Conservation (phyloP, 306 rosid genomes). For the Cajanus cajan region DNA sequence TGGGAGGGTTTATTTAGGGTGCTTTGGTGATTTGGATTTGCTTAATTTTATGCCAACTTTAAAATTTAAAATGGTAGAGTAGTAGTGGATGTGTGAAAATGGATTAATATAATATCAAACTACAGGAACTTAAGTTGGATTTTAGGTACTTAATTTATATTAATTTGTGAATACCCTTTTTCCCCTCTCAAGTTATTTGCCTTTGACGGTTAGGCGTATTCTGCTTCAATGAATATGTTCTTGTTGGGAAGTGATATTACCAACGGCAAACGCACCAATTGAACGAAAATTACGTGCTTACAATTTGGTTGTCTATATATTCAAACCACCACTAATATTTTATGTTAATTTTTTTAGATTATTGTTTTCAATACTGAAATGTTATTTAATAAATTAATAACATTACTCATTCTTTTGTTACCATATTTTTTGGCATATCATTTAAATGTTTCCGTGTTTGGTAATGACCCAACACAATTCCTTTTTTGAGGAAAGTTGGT, state of each 20-base stretch:
- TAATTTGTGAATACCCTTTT: conserved; percentile 10
- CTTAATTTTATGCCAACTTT: neutral
- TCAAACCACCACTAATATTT: neutral
- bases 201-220: neutral
- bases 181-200: neutral
- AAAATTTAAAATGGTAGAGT: neutral
- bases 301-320: neutral
- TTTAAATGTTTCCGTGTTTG: neutral
- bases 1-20: neutral
- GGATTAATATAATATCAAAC: conserved; percentile 8
- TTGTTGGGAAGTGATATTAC: neutral
- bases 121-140: neutral
- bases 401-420: neutral
- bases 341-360: neutral
- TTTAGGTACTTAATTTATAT: neutral
- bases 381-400: neutral
- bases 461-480: neutral
- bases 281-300: neutral
- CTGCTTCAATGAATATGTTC: neutral
- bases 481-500: neutral
- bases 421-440: neutral
- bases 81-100: neutral
- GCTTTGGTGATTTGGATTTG: conserved; percentile 21
- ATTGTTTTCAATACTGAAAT: neutral
- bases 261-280: neutral